Evolutionary conservation across 2,329 filamentous ascomycete genomes (phyloP).

Genomic region (Didymellaceae sp.): DNA sequence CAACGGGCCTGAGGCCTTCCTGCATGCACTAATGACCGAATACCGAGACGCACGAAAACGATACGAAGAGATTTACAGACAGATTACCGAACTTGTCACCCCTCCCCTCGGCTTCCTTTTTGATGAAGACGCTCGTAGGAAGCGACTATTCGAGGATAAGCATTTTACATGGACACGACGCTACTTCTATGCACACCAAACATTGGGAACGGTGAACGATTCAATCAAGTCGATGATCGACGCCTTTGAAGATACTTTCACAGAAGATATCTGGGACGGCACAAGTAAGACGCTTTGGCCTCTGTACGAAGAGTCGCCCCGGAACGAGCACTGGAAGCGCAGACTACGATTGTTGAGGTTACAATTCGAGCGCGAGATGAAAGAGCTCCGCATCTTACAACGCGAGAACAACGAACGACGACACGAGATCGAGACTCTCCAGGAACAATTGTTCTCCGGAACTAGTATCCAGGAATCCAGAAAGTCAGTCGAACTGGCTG

Average conservation of each 20-base stretch:
- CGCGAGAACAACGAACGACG: conserved; percentile 61
- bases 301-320: conserved; percentile 55
- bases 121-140: conserved; percentile 61
- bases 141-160: conserved; percentile 66
- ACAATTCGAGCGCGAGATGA: conserved; percentile 61
- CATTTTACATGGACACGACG: conserved; percentile 67
- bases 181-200: conserved; percentile 70
- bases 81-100: conserved; percentile 65
- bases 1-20: conserved; percentile 67
- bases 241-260: conserved; percentile 64
- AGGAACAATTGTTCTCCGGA: conserved; percentile 68
- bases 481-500: conserved; percentile 63
- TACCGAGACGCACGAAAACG: conserved; percentile 67
- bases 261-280: conserved; percentile 65
- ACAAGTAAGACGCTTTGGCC: conserved; percentile 64
- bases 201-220: conserved; percentile 65
- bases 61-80: conserved; percentile 63
- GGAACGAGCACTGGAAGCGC: conserved; percentile 57
- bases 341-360: conserved; percentile 56
- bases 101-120: conserved; percentile 68
- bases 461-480: conserved; percentile 68
- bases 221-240: conserved; percentile 65
- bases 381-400: conserved; percentile 56
- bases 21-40: conserved; percentile 64
- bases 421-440: conserved; percentile 62